Evolutionary conservation across 768 basidiomycete species (phyloP).

Genomic region (Termitomyces sp.): DNA sequence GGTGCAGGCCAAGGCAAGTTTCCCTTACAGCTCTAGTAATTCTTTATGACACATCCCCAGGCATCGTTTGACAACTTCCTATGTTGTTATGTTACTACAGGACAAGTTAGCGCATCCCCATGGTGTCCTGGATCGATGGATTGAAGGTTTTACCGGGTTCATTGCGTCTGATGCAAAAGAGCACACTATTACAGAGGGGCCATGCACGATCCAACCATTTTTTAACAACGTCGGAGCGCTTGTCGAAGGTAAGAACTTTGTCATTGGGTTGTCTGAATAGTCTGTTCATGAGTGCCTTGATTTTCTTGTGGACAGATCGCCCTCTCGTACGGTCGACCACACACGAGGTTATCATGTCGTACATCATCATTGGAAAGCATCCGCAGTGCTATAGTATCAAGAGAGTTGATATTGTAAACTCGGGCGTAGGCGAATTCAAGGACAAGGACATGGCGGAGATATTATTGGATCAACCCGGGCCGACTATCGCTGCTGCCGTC

Average conservation of each 20-base stretch:
- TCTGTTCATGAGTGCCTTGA: too few species aligned
- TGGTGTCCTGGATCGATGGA: neutral
- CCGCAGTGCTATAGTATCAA: too few species aligned
- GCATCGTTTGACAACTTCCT: neutral
- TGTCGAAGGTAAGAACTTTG: neutral
- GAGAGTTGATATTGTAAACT: too few species aligned
- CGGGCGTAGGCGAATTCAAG: too few species aligned
- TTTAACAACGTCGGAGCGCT: neutral
- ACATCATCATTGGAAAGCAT: constrained; percentile 2
- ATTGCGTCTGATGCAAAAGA: neutral
- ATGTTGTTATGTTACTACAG: neutral
- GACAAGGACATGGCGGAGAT: too few species aligned
- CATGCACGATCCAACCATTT: neutral
- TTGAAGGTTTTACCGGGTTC: neutral
- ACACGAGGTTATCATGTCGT: constrained; percentile 4
- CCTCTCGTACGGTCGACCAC: neutral
- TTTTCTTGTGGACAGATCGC: neutral
- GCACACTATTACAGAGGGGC: neutral
- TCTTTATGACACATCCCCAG: neutral
- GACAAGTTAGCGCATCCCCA: neutral
- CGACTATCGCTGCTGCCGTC: neutral
- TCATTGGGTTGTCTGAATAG: too few species aligned
- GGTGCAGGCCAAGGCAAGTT: too few species aligned
- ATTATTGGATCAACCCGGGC: constrained; percentile 1
- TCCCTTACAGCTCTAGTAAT: neutral